Conservation (phyloP, 441 rosid species). For the Aleurites moluccanus region DNA sequence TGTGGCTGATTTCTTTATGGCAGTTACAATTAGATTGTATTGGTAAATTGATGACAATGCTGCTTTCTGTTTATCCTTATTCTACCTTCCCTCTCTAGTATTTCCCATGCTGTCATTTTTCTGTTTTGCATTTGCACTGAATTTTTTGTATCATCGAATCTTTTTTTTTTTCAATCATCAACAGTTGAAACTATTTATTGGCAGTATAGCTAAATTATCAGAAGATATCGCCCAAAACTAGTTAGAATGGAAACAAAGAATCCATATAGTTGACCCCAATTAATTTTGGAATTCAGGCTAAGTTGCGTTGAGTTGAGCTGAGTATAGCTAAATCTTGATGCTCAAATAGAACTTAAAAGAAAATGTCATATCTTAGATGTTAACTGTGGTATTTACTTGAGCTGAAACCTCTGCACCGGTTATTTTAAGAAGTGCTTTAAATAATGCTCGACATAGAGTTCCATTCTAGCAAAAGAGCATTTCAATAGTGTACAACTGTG, state of each 20-base stretch:
- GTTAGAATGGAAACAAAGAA: too few relatives aligned
- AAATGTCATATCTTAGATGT: background rate
- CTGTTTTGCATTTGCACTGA: background rate
- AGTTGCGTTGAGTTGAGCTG: too few relatives aligned
- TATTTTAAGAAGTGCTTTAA: background rate
- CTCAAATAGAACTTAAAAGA: background rate
- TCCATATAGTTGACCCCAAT: too few relatives aligned
- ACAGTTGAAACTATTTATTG: background rate
- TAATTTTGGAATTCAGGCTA: too few relatives aligned
- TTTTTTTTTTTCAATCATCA: background rate
- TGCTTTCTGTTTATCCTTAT: slow-evolving; percentile 3
- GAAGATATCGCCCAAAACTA: too few relatives aligned
- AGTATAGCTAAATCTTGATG: background rate
- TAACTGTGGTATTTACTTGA: background rate
- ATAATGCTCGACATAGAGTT: background rate
- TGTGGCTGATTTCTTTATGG: background rate
- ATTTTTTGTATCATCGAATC: background rate
- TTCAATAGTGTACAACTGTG: background rate
- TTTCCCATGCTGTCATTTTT: background rate
- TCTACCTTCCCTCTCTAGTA: background rate
- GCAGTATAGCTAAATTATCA: background rate
- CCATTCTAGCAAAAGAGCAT: background rate
- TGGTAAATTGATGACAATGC: background rate
- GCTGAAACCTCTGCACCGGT: background rate
- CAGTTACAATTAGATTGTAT: background rate